These are phyloP conservation scores for Eucalyptus regnans DNA, from an alignment of 345 rosid genomes.

Conservation along the genomic window DNA sequence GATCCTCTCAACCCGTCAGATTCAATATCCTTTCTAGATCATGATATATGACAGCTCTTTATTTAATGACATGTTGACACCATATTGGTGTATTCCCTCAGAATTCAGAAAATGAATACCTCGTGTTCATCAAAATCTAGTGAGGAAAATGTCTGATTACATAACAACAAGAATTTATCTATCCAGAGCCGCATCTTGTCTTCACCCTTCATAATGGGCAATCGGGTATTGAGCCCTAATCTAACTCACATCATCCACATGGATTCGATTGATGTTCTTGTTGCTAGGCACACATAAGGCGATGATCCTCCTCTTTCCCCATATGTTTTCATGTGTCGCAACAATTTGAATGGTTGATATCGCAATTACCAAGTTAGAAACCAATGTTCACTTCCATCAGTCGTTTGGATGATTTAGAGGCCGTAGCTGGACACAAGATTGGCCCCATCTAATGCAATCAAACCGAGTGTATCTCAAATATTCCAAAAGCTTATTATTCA, in stretches of 20 bases:
- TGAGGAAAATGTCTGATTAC: not conserved
- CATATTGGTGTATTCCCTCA: not conserved
- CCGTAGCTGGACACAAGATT: not conserved
- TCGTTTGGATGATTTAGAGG: not conserved
- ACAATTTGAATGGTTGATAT: not conserved
- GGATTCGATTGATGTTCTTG: not conserved
- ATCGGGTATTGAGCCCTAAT: not conserved
- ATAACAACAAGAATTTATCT: not conserved
- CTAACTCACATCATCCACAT: not conserved
- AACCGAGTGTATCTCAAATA: not conserved
- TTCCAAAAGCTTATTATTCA: not conserved
- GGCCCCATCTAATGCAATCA: not conserved
- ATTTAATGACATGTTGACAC: not conserved
- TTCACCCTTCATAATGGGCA: not conserved
- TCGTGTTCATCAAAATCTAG: accelerated
- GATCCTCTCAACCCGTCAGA: not conserved
- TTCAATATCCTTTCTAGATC: not conserved
- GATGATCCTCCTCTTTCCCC: not conserved
- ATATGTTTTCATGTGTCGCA: not conserved
- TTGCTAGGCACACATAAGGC: not conserved
- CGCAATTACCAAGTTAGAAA: not conserved
- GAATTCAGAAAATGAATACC: not conserved
- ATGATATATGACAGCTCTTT: not conserved
- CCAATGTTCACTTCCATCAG: not conserved
- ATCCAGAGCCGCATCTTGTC: not conserved